Evolutionary conservation across 2,329 filamentous ascomycete species (phyloP).

Genomic region (Ophiostoma sp.): DNA sequence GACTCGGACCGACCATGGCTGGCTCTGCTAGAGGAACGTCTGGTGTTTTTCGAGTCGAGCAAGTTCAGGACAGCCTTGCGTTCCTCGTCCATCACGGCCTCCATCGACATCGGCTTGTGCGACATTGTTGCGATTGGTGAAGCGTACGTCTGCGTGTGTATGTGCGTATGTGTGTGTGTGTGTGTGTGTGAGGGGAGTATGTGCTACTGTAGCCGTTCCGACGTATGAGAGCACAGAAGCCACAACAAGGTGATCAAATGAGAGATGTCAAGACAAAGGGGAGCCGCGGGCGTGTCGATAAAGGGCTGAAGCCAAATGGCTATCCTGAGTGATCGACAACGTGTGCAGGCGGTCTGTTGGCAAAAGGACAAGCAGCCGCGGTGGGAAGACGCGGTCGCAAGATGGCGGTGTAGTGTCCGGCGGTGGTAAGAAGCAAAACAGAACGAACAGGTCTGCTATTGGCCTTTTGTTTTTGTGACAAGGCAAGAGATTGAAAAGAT

Average conservation of each 20-base stretch:
- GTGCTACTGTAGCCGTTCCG: background rate
- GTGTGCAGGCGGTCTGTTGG: slow-evolving; percentile 2
- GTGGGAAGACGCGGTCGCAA: background rate
- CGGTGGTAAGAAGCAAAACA: background rate
- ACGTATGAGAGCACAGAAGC: background rate
- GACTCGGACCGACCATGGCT: slow-evolving; percentile 44
- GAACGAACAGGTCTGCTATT: background rate
- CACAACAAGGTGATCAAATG: too few relatives aligned
- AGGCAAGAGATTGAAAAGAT: background rate
- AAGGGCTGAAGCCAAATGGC: background rate
- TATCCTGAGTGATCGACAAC: background rate
- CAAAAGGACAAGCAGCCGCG: background rate
- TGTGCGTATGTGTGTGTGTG: background rate
- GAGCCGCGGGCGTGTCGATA: background rate
- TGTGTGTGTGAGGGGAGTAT: slow-evolving; percentile 9
- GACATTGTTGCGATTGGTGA: slow-evolving; percentile 31
- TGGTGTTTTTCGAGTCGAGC: slow-evolving; percentile 47
- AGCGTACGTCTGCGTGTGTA: background rate
- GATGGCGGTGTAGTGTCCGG: background rate
- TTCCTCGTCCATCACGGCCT: slow-evolving; percentile 72
- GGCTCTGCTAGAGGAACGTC: slow-evolving; percentile 30
- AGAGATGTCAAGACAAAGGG: too few relatives aligned
- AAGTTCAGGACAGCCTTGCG: slow-evolving; percentile 65
- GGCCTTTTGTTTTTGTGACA: background rate
- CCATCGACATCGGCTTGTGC: slow-evolving; percentile 61